phyloP scores from a whole-genome alignment of 2,329 filamentous ascomycete species.

The Diaporthe batatas region DNA sequence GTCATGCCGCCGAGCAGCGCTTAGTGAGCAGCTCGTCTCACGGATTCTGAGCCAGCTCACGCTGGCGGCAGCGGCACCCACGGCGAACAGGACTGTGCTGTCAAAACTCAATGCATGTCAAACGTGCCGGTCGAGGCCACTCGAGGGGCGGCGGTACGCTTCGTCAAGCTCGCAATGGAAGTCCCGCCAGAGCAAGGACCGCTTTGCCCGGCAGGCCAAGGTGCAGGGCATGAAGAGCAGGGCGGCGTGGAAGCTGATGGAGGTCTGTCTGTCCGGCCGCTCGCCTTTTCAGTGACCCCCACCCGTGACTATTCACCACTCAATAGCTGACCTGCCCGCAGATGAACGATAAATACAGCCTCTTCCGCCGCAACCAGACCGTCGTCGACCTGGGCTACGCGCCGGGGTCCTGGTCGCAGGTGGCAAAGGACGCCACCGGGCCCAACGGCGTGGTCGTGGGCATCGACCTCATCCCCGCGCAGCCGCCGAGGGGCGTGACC shows the following conservation, averaged over 20 bases:
- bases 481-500: constrained; percentile 91
- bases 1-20: constrained; percentile 20
- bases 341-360: constrained; percentile 84
- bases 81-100: neutral
- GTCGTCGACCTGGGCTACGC: constrained; percentile 92
- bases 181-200: constrained; percentile 79
- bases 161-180: constrained; percentile 85
- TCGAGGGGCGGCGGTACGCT: constrained; percentile 46
- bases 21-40: constrained; percentile 38
- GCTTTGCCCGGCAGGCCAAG: constrained; percentile 79
- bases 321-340: constrained; percentile 50
- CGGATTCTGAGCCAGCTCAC: constrained; percentile 35
- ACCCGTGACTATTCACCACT: neutral
- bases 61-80: constrained; percentile 12
- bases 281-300: neutral
- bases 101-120: neutral
- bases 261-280: constrained; percentile 68
- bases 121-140: neutral
- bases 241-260: constrained; percentile 92
- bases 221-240: constrained; percentile 87
- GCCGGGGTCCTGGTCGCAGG: constrained; percentile 80
- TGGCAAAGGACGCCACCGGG: constrained; percentile 82
- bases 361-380: constrained; percentile 86
- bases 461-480: constrained; percentile 93
- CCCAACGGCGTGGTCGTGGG: constrained; percentile 86